A percentile compares a stretch with the other conserved stretches of the same genome.
These are phyloP conservation scores for Magnolia sinica DNA, from an alignment of 164 flowering plant genomes.

Conservation along the genomic window DNA sequence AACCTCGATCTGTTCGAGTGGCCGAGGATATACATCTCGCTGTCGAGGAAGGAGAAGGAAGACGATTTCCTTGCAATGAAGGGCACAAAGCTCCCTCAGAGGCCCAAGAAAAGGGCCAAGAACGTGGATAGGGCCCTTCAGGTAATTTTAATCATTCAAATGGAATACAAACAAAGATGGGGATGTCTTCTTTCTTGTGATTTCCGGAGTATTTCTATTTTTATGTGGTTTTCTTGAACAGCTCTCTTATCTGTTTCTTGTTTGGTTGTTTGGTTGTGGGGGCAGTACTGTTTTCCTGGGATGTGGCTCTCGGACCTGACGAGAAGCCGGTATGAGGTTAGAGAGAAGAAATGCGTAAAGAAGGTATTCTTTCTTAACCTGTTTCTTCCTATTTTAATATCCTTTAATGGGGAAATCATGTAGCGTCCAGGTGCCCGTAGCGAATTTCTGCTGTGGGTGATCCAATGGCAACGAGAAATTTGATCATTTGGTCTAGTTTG, in stretches of 20 bases:
- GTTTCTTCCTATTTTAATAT: neutral
- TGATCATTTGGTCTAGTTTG: too few species aligned
- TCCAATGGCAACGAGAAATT: too few species aligned
- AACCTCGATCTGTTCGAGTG: slow-evolving; percentile 38
- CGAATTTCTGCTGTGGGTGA: too few species aligned
- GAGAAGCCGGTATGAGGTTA: slow-evolving; percentile 70
- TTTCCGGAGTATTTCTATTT: too few species aligned
- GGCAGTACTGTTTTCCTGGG: slow-evolving; percentile 54
- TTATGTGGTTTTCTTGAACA: too few species aligned
- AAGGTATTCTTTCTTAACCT: slow-evolving; percentile 40
- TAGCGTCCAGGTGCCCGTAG: too few species aligned
- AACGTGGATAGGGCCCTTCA: slow-evolving; percentile 50
- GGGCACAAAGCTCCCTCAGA: slow-evolving; percentile 74
- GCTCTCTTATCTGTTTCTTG: neutral
- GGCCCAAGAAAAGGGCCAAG: slow-evolving; percentile 79
- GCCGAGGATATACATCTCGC: slow-evolving; percentile 53
- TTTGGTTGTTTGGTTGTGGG: slow-evolving; percentile 1
- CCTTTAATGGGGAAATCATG: too few species aligned
- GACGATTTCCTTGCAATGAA: slow-evolving; percentile 76
- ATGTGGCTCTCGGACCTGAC: slow-evolving; percentile 72
- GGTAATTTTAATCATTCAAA: slow-evolving; percentile 26
- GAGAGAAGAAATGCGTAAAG: slow-evolving; percentile 80
- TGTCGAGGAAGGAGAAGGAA: slow-evolving; percentile 77
- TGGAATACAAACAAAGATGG: neutral
- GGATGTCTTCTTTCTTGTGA: too few species aligned